A percentile compares a stretch with the other conserved stretches of the same genome.
These are phyloP conservation scores for Colletotrichum gloeosporioides DNA, from an alignment of 2,329 filamentous ascomycete species.

Conservation along the genomic window DNA sequence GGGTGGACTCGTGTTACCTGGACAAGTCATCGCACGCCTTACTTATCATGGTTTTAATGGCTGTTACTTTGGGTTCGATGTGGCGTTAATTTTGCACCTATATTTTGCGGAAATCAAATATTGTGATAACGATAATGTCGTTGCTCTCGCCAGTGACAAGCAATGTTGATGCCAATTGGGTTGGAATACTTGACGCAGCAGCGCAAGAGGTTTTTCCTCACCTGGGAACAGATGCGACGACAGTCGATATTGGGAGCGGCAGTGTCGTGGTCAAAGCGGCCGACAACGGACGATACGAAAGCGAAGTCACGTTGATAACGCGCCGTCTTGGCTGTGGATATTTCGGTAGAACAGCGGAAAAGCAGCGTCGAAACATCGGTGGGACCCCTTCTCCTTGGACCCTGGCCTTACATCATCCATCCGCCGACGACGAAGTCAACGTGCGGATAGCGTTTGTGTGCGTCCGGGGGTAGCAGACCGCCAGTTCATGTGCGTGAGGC, in stretches of 20 bases:
- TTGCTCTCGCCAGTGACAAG: background rate
- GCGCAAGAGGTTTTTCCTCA: background rate
- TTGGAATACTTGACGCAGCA: background rate
- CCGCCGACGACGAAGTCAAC: background rate
- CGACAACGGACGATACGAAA: background rate
- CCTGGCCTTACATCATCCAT: background rate
- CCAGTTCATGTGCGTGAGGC: background rate
- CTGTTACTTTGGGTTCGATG: background rate
- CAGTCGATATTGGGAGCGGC: background rate
- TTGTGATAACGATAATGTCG: background rate
- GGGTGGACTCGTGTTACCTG: background rate
- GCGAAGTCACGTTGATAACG: background rate
- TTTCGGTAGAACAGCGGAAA: background rate
- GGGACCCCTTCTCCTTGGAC: background rate
- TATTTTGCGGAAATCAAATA: background rate
- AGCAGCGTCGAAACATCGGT: background rate
- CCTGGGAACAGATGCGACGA: background rate
- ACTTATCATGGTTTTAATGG: background rate
- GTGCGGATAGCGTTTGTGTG: background rate
- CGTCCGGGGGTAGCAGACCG: slow-evolving; percentile 4
- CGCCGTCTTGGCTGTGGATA: background rate
- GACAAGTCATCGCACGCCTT: background rate
- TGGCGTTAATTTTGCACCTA: background rate
- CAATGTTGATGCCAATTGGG: background rate
- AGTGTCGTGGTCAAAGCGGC: background rate